These are phyloP conservation scores for Gracilaria vermiculophylla DNA, from an alignment of 23 red algal species.

Conservation along the genomic window DNA sequence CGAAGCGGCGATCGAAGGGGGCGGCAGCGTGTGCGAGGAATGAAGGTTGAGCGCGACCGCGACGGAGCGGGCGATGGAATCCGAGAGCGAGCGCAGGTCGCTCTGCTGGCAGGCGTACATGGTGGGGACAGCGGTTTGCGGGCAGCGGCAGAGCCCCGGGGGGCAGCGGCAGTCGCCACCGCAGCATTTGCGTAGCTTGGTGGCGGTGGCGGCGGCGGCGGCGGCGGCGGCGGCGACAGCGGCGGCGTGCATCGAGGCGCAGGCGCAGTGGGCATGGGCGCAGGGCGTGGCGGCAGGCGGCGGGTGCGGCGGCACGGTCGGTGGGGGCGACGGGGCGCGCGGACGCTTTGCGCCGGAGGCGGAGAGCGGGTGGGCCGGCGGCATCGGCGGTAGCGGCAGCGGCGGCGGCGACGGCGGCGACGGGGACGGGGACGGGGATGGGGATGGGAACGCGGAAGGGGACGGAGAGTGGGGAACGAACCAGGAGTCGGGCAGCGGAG, in stretches of 20 bases:
- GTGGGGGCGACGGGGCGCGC: not conserved
- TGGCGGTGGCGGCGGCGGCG: slow-evolving; percentile 15
- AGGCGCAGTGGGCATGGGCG: not conserved
- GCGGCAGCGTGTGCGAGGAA: not conserved
- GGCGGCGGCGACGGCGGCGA: not conserved
- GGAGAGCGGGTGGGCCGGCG: no score
- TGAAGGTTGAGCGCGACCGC: not conserved
- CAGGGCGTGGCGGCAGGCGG: not conserved
- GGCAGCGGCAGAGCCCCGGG: slow-evolving; percentile 21
- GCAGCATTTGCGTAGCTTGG: slow-evolving; percentile 53
- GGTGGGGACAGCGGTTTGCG: slow-evolving; percentile 12
- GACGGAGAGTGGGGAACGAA: no score
- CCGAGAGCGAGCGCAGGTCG: not conserved
- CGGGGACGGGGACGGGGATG: not conserved
- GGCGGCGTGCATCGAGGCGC: not conserved
- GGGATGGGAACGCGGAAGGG: no score
- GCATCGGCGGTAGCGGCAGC: not conserved
- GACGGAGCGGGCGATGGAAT: slow-evolving; percentile 2
- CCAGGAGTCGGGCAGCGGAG: not conserved
- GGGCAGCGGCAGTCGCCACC: slow-evolving; percentile 39
- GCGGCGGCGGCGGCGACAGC: not conserved
- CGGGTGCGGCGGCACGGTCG: not conserved
- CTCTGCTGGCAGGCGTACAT: not conserved
- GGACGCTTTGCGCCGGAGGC: no score
- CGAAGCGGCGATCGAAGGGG: not conserved